Evolutionary conservation across 2,329 filamentous ascomycete genomes (phyloP), one percentile per base, ranked within the genome.

Genomic region (Fusarium humuli): DNA sequence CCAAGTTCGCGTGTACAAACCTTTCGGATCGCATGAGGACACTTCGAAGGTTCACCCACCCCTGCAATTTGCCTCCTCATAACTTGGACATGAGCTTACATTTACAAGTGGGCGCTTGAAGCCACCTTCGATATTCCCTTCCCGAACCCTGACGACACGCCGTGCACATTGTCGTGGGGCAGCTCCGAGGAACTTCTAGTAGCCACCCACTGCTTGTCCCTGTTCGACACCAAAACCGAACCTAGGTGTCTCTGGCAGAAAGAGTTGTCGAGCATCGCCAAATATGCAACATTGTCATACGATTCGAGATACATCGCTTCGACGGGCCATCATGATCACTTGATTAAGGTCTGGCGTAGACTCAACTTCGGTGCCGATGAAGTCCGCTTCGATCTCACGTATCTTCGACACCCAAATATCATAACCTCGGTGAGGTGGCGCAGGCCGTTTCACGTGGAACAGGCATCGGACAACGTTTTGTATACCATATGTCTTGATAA

Each of bases 301-400:
- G 95, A 97, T 78, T 94, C 93, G 14, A 90, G 91, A 22, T 90
- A 97, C 65, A 93, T 98, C 56, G 95, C 94, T 20, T 94, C 93
- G 2, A 88, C 92, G 14, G 92, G 94, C 44, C 83, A 86, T 52
- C 89, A 93, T 77, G 96, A 98, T 79, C 87, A 91, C 54, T 83
- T 98, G 22, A 90, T 97, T 71, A 98, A 99, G 81, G 88, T 98
- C 74, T 99, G 97, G 96, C 89, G 94, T 69, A 88, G 95, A 56
- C 83, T 97, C 25, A 92, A 92, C 11, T 98, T 95, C 77, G 94
- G 94, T 16, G 87, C 89, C 1, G 91, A 94, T 61, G 92, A 97
- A 72, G 91, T 94, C 41, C 87, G 92, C 60, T 98, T 98, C 80
- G 95, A 98, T 75, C 91, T 97, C 74, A 90, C 91, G 29, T 98